Evolutionary conservation across 2,329 filamentous ascomycete genomes (phyloP), one percentile per base, ranked within the genome.

Genomic region (Epichloe sibirici): DNA sequence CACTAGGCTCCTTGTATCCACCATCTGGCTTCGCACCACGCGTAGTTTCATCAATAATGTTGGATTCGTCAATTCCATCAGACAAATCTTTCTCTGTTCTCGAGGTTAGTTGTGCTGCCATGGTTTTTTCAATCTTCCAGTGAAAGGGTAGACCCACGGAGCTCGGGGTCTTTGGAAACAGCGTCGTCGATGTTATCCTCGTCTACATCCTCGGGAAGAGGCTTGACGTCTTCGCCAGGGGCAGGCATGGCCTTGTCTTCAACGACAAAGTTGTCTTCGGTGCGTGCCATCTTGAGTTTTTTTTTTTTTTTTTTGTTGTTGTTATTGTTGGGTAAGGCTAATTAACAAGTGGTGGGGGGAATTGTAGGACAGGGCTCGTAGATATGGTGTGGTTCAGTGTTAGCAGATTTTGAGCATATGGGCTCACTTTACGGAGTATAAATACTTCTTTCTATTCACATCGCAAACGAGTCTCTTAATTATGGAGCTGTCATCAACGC

Each of bases 11-110:
- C 35, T 50, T 45, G 38, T 53, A 53, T 9, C 46, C 40, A 23
- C 47, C 47, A 11, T 49, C 37, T 4, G 51, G 51, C 47, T 49
- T 49, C 4, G 47, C 47, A 3, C 51, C 51, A 11, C 51, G 51
- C 8, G 48, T 50, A 3, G 51, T 53, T 25, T 53, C 48, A 5
- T 47, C 37, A n/a, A 50, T 53, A 13, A 50, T 50, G 48, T 53
- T 53, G 42, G 51, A 50, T 28, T 50, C 28, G 43, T 53, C 51
- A 17, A 53, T 53, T 1, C 51, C 51, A 17, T 44, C 48, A 5
- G 43, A 28, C 42, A 53, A 2, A 11, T 53, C 51, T 8, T 50
- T 50, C n/a, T 47, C 47, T 51, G 28, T 6, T 6, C 2, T 13
- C 23, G 7, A 1, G 17, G 21, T 12, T n/a, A 31, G 28, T 4